These are phyloP conservation scores for Suillus plorans DNA, from an alignment of 768 basidiomycete genomes.

Conservation along the genomic window DNA sequence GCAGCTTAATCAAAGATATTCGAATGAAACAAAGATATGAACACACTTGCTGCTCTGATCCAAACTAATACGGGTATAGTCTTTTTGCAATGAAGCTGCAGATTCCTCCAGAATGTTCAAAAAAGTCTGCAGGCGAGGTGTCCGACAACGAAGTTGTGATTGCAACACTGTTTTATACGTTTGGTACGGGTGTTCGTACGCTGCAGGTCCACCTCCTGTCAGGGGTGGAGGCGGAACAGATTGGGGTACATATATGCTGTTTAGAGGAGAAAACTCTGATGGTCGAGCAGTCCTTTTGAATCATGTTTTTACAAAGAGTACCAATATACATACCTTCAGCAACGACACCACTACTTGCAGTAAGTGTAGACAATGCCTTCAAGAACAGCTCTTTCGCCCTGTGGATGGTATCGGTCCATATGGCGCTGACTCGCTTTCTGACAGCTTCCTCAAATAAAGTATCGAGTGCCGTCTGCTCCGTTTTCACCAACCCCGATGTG, in stretches of 20 bases:
- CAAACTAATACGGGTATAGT: conserved; percentile 47
- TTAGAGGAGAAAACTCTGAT: conserved; percentile 51
- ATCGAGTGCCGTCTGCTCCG: conserved; percentile 47
- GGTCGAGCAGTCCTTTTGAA: neutral
- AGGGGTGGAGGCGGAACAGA: conserved; percentile 47
- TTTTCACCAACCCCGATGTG: conserved; percentile 40
- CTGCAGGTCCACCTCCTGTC: conserved; percentile 32
- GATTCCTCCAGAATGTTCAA: conserved; percentile 59
- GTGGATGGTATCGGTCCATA: conserved; percentile 57
- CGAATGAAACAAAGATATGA: neutral
- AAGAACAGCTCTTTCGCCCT: conserved; percentile 48
- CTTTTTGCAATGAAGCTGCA: conserved; percentile 56
- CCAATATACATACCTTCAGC: neutral
- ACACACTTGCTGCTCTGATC: conserved; percentile 46
- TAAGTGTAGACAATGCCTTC: conserved; percentile 34
- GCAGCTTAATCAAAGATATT: conserved; percentile 4
- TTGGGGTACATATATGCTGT: conserved; percentile 56
- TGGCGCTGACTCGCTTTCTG: conserved; percentile 48
- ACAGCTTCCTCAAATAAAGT: conserved; percentile 53
- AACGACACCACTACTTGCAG: neutral
- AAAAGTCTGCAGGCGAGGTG: conserved; percentile 57
- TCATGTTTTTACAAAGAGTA: neutral
- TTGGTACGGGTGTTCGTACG: conserved; percentile 48
- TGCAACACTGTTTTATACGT: conserved; percentile 62
- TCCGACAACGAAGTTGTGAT: conserved; percentile 65